These are phyloP conservation scores for Globisporangium barbulae DNA, from an alignment of 352 stramenopile genomes.

Conservation along the genomic window DNA sequence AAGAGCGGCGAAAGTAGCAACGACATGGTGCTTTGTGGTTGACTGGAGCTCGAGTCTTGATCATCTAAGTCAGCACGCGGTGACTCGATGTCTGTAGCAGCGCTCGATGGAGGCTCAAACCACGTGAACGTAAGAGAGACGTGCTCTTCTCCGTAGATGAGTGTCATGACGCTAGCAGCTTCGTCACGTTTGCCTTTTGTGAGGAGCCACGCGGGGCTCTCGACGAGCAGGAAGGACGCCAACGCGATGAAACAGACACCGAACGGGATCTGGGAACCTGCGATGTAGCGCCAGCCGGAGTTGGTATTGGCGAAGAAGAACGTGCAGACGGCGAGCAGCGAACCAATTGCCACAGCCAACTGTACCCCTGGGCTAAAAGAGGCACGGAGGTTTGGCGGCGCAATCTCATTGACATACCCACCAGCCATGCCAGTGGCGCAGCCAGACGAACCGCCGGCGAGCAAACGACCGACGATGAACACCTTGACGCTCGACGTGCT, in stretches of 20 bases:
- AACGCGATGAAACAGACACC: constrained; percentile 32
- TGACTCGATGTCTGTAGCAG: constrained; percentile 2
- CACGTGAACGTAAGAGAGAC: constrained; percentile 29
- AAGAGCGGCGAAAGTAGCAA: constrained; percentile 14
- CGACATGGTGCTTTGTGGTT: constrained; percentile 2
- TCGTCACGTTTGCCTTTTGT: constrained; percentile 20
- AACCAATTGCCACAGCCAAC: constrained; percentile 41
- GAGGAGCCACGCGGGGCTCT: constrained; percentile 48
- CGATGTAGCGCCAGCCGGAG: constrained; percentile 51
- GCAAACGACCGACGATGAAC: constrained; percentile 38
- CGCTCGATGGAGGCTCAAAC: constrained; percentile 23
- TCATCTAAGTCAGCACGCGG: background rate
- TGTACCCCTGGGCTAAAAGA: constrained; percentile 40
- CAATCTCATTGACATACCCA: constrained; percentile 48
- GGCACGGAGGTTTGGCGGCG: constrained; percentile 33
- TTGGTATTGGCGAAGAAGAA: constrained; percentile 52
- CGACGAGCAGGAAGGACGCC: constrained; percentile 38
- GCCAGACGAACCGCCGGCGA: constrained; percentile 46
- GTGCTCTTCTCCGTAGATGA: constrained; percentile 33
- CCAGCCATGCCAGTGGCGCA: constrained; percentile 30
- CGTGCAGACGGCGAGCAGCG: constrained; percentile 38
- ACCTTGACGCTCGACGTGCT: constrained; percentile 21
- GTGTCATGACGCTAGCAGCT: constrained; percentile 26
- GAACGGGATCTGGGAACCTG: constrained; percentile 36
- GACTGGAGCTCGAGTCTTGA: background rate